Conservation (phyloP, 768 basidiomycete genomes). For the Auricularia heimuer region DNA sequence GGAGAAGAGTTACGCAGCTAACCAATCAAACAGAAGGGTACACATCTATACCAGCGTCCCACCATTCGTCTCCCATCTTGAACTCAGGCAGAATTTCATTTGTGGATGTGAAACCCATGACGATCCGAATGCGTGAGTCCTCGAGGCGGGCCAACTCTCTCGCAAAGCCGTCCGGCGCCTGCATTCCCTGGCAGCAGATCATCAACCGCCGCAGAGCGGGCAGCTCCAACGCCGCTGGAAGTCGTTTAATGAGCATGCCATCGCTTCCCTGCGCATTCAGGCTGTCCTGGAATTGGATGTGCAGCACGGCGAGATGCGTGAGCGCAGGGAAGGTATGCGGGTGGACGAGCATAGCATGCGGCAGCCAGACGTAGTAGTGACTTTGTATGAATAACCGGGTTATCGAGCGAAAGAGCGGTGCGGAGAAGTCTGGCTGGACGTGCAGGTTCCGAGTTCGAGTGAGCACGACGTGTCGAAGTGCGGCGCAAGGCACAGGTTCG, state of each 20-base stretch:
- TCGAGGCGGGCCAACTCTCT: background rate
- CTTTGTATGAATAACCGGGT: background rate
- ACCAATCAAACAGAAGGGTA: background rate
- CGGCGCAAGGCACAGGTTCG: background rate
- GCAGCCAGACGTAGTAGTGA: background rate
- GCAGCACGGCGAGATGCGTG: slow-evolving; percentile 1
- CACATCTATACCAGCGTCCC: background rate
- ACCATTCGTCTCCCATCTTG: background rate
- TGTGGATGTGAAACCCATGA: background rate
- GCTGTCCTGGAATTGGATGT: background rate
- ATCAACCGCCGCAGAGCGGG: background rate
- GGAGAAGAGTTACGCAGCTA: background rate
- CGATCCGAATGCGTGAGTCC: background rate
- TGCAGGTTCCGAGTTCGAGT: background rate
- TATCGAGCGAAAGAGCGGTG: background rate
- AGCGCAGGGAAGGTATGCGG: background rate
- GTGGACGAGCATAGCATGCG: background rate
- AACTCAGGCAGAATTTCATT: background rate
- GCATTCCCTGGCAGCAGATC: background rate
- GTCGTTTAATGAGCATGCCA: background rate
- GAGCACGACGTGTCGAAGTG: background rate
- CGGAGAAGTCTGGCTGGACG: background rate
- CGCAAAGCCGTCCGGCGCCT: background rate
- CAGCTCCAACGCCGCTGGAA: background rate
- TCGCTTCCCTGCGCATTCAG: background rate